phyloP scores from a whole-genome alignment of 768 basidiomycete species.

The Phanerochaete sordida region DNA sequence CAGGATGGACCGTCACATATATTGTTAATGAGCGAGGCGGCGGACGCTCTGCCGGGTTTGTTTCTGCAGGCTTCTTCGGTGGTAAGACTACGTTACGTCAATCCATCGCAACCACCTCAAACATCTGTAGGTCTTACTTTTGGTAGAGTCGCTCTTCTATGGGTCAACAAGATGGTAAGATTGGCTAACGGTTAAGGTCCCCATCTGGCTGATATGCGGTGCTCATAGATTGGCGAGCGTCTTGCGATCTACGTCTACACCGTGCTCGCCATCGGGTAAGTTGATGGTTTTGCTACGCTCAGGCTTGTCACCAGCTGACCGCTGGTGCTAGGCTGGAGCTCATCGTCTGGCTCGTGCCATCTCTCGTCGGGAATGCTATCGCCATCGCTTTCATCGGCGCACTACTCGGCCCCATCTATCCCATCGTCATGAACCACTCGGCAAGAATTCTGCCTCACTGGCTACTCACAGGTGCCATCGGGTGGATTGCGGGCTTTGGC shows the following conservation, averaged over 20 bases:
- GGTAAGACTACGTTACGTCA: conserved; percentile 17
- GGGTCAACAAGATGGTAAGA: conserved; percentile 42
- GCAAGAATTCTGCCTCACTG: conserved; percentile 41
- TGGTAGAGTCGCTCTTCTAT: conserved; percentile 50
- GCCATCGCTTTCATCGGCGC: conserved; percentile 53
- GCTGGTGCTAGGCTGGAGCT: conserved; percentile 42
- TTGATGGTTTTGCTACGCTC: neutral
- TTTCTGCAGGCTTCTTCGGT: conserved; percentile 48
- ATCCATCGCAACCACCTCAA: neutral
- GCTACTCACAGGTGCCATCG: conserved; percentile 38
- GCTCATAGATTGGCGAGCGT: conserved; percentile 33
- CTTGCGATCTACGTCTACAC: conserved; percentile 34
- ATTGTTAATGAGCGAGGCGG: conserved; percentile 42
- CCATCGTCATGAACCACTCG: conserved; percentile 38
- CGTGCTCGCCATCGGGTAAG: conserved; percentile 34
- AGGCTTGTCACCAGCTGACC: neutral
- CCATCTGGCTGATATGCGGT: neutral
- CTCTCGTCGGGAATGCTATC: conserved; percentile 49
- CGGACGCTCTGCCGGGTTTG: conserved; percentile 45
- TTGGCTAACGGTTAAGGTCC: neutral
- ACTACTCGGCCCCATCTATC: conserved; percentile 46
- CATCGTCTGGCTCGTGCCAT: conserved; percentile 54
- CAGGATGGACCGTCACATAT: conserved; percentile 56
- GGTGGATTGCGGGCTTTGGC: conserved; percentile 53
- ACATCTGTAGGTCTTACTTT: conserved; percentile 38